Base-by-base conservation (phyloP, 129 eudicot genomes). In the Ambrosia artemisiifolia region DNA sequence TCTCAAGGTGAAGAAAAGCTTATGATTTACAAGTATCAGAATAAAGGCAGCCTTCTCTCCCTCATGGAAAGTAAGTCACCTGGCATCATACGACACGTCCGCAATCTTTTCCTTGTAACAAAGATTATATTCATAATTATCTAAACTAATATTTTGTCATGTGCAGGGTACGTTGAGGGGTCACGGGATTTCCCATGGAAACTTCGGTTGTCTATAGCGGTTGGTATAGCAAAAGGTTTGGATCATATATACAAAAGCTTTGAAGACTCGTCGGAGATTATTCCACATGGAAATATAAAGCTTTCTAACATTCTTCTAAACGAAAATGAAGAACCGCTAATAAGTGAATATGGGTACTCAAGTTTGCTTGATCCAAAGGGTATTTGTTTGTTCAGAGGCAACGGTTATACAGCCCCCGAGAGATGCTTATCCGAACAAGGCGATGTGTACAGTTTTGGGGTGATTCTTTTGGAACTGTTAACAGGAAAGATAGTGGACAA, bases 241-340 rank as follows among this genome's bases (percentile, higher is more conserved):
- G 77, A 78, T 48, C 79, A 75, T 79, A 80, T 88, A 75, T 81
- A 85, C 71, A 77, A 50, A 61, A 78, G 71, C 11, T 46, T 47
- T 4, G 65, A 62, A 3, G 73, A 28, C 32, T 17, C 38, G 12
- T 17, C 38, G 12, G 84, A 77, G 51, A 67, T 78, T 49, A 85
- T 83, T 54, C 91, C 95, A 9, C 95, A 88, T 65, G 95, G 95
- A 43, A 88, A 83, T 71, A 66, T 88, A 38, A 85, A 88, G 79
- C 91, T 67, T 62, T 85, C 95, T 13, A 88, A 88, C 71, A 88
- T 88, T 65, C 38, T 88, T 55, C 63, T 88, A 51, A 63, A 71
- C 16, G 85, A 83, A 67, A 77, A 83, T 14, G 75, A 69, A 54
- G 77, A 79, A 53, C 77, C 95, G 3, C 72, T 78, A 9, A 78